Conservation (phyloP, 805 yeast genomes). For the Cyberlindnera veronae region DNA sequence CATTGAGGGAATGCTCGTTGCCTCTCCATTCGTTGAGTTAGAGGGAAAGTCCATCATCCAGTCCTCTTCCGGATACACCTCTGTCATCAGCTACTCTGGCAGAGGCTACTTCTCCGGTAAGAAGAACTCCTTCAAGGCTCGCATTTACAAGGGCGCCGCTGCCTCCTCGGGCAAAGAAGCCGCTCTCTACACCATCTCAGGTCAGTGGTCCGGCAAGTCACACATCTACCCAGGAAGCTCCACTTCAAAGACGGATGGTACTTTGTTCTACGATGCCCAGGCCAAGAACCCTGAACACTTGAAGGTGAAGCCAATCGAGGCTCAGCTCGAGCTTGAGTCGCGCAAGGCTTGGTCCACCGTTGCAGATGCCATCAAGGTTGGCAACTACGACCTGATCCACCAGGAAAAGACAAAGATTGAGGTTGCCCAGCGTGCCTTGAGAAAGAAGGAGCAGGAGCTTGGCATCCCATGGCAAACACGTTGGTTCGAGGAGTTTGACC, state of each 20-base stretch:
- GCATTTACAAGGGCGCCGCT: slow-evolving; percentile 55
- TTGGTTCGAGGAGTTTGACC: slow-evolving; percentile 66
- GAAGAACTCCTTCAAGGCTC: slow-evolving; percentile 88
- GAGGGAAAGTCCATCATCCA: slow-evolving; percentile 87
- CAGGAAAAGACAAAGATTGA: slow-evolving; percentile 76
- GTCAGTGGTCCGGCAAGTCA: slow-evolving; percentile 90
- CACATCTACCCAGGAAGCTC: slow-evolving; percentile 55
- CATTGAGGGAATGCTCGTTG: slow-evolving; percentile 87
- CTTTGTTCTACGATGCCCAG: slow-evolving; percentile 62
- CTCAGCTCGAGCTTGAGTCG: slow-evolving; percentile 78
- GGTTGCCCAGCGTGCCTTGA: slow-evolving; percentile 76
- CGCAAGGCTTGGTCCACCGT: slow-evolving; percentile 89
- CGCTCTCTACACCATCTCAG: slow-evolving; percentile 74
- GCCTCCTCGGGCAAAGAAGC: slow-evolving; percentile 52
- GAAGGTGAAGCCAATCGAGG: slow-evolving; percentile 72
- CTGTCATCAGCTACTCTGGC: slow-evolving; percentile 79
- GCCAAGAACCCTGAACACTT: slow-evolving; percentile 50
- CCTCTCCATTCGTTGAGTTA: slow-evolving; percentile 91
- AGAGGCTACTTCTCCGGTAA: slow-evolving; percentile 95
- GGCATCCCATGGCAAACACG: slow-evolving; percentile 72
- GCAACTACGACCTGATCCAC: slow-evolving; percentile 74
- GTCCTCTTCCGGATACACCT: slow-evolving; percentile 70
- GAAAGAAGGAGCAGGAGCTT: slow-evolving; percentile 65
- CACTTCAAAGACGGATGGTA: slow-evolving; percentile 43
- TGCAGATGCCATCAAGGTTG: slow-evolving; percentile 76